Conservation (phyloP, 495 filamentous ascomycete genomes). For the Aeminium ludgeri region DNA sequence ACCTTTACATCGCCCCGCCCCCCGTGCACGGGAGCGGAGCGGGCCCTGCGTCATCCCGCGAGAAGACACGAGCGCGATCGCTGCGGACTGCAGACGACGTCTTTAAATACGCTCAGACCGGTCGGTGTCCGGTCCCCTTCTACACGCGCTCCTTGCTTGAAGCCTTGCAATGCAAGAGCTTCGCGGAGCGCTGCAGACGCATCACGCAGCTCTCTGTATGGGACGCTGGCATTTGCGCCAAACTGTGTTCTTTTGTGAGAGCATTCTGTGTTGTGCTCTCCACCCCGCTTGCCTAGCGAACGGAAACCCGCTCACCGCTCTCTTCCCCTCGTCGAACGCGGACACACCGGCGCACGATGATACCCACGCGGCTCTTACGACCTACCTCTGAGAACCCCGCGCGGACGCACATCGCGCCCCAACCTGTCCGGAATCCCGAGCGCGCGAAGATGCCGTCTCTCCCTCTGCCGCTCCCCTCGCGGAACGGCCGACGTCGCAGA, state of each 20-base stretch:
- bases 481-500: too few species aligned
- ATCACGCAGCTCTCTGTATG: slow-evolving; percentile 7
- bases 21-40: slow-evolving; percentile 9
- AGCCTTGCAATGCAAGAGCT: too few species aligned
- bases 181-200: slow-evolving; percentile 5
- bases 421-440: not conserved
- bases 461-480: too few species aligned
- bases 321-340: slow-evolving; percentile 8
- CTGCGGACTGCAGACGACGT: slow-evolving; percentile 6
- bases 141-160: not conserved
- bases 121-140: slow-evolving; percentile 11
- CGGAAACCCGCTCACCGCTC: slow-evolving; percentile 12
- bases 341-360: not conserved
- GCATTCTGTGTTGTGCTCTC: slow-evolving; percentile 23
- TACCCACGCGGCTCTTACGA: not conserved
- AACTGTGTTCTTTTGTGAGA: slow-evolving; percentile 15
- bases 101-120: slow-evolving; percentile 24
- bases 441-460: not conserved
- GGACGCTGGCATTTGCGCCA: slow-evolving; percentile 11
- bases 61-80: slow-evolving; percentile 1
- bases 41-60: slow-evolving; percentile 14
- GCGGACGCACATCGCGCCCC: not conserved
- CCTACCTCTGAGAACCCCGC: not conserved
- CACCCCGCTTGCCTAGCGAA: slow-evolving; percentile 17
- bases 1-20: slow-evolving; percentile 23